These are phyloP conservation scores for Fusarium domesticum DNA, from an alignment of 2,329 filamentous ascomycete genomes.

Conservation along the genomic window DNA sequence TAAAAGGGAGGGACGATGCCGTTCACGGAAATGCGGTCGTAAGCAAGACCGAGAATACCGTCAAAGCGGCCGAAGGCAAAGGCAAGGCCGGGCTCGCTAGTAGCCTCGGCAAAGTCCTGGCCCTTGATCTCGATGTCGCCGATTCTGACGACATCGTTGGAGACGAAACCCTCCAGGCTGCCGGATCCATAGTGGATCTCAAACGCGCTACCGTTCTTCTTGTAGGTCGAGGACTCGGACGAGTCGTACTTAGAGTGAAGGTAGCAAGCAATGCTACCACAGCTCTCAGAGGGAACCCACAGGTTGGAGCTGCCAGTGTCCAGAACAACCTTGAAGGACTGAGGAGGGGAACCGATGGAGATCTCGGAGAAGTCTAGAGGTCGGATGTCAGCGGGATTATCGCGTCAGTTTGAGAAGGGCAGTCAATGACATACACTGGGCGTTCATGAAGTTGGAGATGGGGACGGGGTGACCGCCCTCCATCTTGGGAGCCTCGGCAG, in stretches of 20 bases:
- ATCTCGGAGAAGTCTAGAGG: conserved; percentile 94
- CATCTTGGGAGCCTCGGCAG: conserved; percentile 63
- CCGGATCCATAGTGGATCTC: conserved; percentile 95
- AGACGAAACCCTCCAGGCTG: conserved; percentile 89
- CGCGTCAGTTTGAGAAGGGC: not conserved
- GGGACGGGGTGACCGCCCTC: conserved; percentile 76
- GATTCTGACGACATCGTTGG: conserved; percentile 80
- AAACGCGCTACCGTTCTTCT: conserved; percentile 89
- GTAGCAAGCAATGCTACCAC: conserved; percentile 95
- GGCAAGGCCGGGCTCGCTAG: conserved; percentile 89
- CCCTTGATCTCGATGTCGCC: conserved; percentile 84
- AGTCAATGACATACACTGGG: conserved; percentile 72
- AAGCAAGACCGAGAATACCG: conserved; percentile 92
- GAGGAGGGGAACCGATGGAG: conserved; percentile 83
- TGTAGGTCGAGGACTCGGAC: conserved; percentile 81
- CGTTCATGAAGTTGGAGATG: conserved; percentile 96
- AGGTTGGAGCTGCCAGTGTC: conserved; percentile 99
- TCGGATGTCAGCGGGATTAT: conserved; percentile 12
- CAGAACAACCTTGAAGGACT: conserved; percentile 96
- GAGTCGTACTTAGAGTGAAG: conserved; percentile 97
- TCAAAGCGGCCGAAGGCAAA: conserved; percentile 98
- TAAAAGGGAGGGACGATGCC: conserved; percentile 93
- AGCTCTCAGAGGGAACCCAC: conserved; percentile 91
- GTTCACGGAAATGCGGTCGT: conserved; percentile 96
- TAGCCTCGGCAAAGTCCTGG: conserved; percentile 96